Evolutionary conservation across 495 filamentous ascomycete species (phyloP), one percentile per base, ranked within the genome.

Genomic region (Baudoinia panamericana): DNA sequence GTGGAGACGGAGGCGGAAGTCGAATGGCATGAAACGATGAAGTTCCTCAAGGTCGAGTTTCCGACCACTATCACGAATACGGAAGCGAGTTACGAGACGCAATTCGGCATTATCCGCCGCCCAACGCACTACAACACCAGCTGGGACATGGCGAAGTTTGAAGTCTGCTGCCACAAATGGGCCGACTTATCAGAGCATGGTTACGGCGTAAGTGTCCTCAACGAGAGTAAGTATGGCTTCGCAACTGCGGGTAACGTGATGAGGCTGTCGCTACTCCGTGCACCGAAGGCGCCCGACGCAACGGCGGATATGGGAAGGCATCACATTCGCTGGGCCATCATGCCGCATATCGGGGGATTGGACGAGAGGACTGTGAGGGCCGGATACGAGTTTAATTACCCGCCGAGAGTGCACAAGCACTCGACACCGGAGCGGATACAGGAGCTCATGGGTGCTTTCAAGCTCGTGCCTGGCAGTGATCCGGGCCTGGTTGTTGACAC

Each of bases 71-170:
- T 97, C 37, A 69, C 75, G 45, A 93, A 88, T 56, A 93, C 84
- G 0, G 84, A 93, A 58, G 88, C 88, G 9, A 83, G 77, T n/a
- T 95, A 95, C 54, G 90, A 95, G 56, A 93, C 86, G 19, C 84
- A 93, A 55, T 97, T 83, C 51, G 92, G 90, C 48, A 73, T 94
- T 41, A 72, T 92, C 46, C 70, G 70, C 46, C 76, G 90, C 28
- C 86, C 90, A 7, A 97, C 90, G 0, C 90, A 93, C 64, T 93
- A 90, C 66, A 93, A 94, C 62, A 93, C 86, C 15, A 80, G 73
- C 57, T 97, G 90, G 90, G 90, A 97, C 51, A 94, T 93, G 88
- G 90, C 90, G 52, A 94, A 94, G 54, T 97, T 97, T 52, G 90
- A 97, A 64, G 90, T 97, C 30, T 94, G 87, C 72, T 87, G 82